These are phyloP conservation scores for Tricholoma sp. DNA, from an alignment of 768 basidiomycete species.

Conservation along the genomic window DNA sequence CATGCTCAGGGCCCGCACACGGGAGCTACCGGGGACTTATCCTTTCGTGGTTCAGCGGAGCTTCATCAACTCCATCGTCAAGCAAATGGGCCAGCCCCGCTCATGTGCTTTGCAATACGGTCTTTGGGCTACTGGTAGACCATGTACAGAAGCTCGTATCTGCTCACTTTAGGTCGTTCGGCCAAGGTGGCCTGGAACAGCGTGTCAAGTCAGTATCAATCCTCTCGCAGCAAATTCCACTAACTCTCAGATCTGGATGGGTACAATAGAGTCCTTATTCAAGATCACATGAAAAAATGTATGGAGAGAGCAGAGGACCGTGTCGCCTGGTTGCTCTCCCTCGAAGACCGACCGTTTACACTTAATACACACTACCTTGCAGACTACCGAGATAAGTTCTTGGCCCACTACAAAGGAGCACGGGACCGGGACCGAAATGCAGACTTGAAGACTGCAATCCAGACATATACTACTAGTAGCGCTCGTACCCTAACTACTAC, in stretches of 20 bases:
- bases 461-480: constrained; percentile 9
- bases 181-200: constrained; percentile 47
- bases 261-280: constrained; percentile 38
- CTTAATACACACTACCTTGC: constrained; percentile 45
- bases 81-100: constrained; percentile 49
- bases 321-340: constrained; percentile 40
- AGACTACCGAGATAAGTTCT: constrained; percentile 43
- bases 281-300: constrained; percentile 46
- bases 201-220: constrained; percentile 30
- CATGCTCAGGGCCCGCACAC: constrained; percentile 52
- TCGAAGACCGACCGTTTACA: constrained; percentile 43
- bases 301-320: constrained; percentile 32
- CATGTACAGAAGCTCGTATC: constrained; percentile 40
- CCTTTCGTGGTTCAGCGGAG: constrained; percentile 55
- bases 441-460: constrained; percentile 21
- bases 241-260: neutral
- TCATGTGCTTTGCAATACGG: constrained; percentile 35
- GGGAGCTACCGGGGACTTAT: constrained; percentile 65
- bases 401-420: constrained; percentile 41
- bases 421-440: constrained; percentile 27
- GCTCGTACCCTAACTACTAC: too few species aligned
- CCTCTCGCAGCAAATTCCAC: neutral
- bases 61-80: constrained; percentile 41
- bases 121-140: constrained; percentile 31
- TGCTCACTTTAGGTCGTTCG: constrained; percentile 46